A percentile compares a stretch with the other conserved stretches of the same genome.
phyloP scores from a whole-genome alignment of 2,329 filamentous ascomycete species.

The Fusarium abutilonis region DNA sequence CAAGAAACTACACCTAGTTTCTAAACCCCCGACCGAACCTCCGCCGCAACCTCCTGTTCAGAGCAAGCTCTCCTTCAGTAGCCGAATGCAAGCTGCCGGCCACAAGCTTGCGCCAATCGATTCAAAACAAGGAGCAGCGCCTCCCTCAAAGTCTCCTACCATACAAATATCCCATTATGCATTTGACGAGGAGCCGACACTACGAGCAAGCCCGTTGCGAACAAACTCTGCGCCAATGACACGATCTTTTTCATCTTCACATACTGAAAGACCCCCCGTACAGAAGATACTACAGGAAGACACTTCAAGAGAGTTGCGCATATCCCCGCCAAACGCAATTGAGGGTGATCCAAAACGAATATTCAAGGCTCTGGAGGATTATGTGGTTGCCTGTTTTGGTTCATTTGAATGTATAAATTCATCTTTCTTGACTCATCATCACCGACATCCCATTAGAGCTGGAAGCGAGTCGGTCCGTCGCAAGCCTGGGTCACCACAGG shows the following conservation, averaged over 20 bases:
- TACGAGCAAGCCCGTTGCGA: conserved; percentile 48
- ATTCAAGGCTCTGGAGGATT: conserved; percentile 82
- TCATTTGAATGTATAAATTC: conserved; percentile 77
- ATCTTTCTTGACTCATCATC: conserved; percentile 69
- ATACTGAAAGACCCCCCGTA: conserved; percentile 52
- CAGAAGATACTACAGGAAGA: conserved; percentile 30
- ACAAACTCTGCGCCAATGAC: conserved; percentile 33
- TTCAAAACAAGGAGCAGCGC: conserved; percentile 8
- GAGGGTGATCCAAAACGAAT: conserved; percentile 63
- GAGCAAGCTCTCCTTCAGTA: conserved; percentile 36
- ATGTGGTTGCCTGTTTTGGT: conserved; percentile 74
- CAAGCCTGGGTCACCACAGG: conserved; percentile 44
- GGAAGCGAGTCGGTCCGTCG: conserved; percentile 43
- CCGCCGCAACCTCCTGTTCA: conserved; percentile 22
- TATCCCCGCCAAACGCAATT: conserved; percentile 28
- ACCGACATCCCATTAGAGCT: conserved; percentile 49
- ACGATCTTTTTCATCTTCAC: conserved; percentile 59
- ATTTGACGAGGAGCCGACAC: conserved; percentile 53
- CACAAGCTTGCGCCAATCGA: conserved; percentile 13
- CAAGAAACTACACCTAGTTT: conserved; percentile 38
- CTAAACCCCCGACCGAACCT: conserved; percentile 27
- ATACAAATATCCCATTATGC: conserved; percentile 43
- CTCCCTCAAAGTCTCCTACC: conserved; percentile 26
- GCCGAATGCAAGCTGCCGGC: conserved; percentile 31
- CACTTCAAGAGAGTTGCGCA: conserved; percentile 24